Conservation (phyloP, 257 asterid genomes). For the Solanum sparsipilum region DNA sequence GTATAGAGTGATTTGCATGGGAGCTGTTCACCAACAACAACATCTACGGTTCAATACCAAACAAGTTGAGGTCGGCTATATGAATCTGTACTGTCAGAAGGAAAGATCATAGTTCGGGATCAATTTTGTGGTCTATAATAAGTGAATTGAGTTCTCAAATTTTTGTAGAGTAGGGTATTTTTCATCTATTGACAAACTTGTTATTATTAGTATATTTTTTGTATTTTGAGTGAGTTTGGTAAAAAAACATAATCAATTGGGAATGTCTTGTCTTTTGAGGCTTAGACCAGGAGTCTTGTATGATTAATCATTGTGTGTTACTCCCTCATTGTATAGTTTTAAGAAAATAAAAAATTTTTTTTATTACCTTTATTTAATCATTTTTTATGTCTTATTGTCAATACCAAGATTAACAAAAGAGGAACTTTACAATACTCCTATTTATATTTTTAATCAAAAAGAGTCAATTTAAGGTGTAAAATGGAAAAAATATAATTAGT, state of each 20-base stretch:
- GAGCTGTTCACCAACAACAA: neutral
- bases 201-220: neutral
- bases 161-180: neutral
- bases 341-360: too few species aligned
- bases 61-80: neutral
- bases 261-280: neutral
- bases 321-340: too few species aligned
- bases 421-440: neutral
- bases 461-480: neutral
- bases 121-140: neutral
- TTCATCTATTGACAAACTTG: neutral
- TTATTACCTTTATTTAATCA: too few species aligned
- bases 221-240: neutral
- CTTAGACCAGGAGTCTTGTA: neutral
- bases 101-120: neutral
- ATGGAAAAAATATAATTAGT: too few species aligned
- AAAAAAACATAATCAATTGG: neutral
- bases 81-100: neutral
- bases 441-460: too few species aligned
- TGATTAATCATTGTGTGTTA: neutral
- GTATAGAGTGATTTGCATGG: neutral
- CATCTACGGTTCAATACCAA: neutral
- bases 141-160: neutral
- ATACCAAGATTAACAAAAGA: neutral
- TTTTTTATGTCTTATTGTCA: fast-evolving